A percentile compares a stretch with the other conserved stretches of the same genome.
Conservation (phyloP, 179 eudicot species). For the Vitellaria paradoxa region DNA sequence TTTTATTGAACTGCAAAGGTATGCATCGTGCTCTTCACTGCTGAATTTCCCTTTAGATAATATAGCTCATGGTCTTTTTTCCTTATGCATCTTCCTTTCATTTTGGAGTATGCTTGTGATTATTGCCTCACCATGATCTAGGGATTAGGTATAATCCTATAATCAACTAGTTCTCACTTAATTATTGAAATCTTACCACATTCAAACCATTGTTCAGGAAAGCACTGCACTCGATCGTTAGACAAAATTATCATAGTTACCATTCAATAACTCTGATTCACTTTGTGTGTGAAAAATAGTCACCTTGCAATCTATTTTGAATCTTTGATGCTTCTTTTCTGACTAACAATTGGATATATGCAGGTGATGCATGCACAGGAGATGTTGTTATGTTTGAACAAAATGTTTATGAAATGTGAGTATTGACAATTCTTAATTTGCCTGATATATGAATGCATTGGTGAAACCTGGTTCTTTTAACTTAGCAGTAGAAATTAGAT, state of each 20-base stretch:
- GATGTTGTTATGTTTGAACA: slow-evolving; percentile 83
- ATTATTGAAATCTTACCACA: background rate
- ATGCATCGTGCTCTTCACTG: background rate
- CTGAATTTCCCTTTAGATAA: background rate
- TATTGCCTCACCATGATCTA: background rate
- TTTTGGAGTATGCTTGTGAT: background rate
- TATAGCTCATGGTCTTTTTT: background rate
- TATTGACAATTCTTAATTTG: slow-evolving; percentile 14
- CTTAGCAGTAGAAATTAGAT: background rate
- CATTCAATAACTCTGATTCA: background rate
- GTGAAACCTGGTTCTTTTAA: background rate
- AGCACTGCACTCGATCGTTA: slow-evolving; percentile 1
- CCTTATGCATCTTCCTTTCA: background rate
- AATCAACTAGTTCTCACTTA: background rate
- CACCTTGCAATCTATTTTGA: background rate
- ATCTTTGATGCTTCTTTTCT: background rate
- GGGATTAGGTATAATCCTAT: background rate
- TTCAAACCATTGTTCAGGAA: background rate
- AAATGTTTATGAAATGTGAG: slow-evolving; percentile 76
- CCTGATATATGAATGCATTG: background rate
- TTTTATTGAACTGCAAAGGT: slow-evolving; percentile 80
- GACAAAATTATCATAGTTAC: background rate
- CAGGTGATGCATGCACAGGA: slow-evolving; percentile 95
- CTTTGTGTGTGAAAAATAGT: background rate
- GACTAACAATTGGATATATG: slow-evolving; percentile 20